Evolutionary conservation across 2,329 filamentous ascomycete genomes (phyloP).

Genomic region (Aspergillus chevalieri): DNA sequence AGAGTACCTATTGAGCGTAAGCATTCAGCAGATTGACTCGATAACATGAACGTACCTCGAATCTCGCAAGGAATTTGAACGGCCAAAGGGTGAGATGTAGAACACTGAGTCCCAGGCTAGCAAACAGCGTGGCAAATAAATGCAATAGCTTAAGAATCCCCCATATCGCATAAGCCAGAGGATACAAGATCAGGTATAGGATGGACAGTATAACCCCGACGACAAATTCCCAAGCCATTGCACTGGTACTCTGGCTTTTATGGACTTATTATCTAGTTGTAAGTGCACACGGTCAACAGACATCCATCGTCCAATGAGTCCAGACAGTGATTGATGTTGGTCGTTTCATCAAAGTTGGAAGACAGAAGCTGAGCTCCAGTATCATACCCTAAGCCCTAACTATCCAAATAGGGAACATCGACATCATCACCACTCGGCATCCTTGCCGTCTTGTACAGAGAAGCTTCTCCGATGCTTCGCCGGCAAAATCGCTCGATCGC

Average conservation of each 20-base stretch:
- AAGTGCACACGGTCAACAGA: too few relatives aligned
- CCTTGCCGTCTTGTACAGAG: not conserved
- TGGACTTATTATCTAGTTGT: too few relatives aligned
- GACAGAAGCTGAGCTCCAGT: not conserved
- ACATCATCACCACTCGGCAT: not conserved
- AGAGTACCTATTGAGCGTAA: constrained; percentile 30
- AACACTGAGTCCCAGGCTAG: constrained; percentile 41
- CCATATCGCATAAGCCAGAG: constrained; percentile 8
- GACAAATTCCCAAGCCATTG: not conserved
- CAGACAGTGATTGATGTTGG: too few relatives aligned
- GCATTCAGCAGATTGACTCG: constrained; percentile 14
- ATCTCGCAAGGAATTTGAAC: constrained; percentile 45
- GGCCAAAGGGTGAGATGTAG: constrained; percentile 43
- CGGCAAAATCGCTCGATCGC: not conserved
- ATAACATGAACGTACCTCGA: constrained; percentile 45
- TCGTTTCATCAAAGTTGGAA: not conserved
- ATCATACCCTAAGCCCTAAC: not conserved
- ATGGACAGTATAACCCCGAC: not conserved
- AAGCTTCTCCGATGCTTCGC: not conserved
- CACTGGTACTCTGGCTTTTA: not conserved
- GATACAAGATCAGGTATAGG: not conserved
- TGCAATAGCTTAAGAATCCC: constrained; percentile 24
- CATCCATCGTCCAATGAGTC: too few relatives aligned
- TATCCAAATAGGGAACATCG: not conserved
- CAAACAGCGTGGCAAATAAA: constrained; percentile 42